Conservation (phyloP, 2,329 filamentous ascomycete species). For the Emergomyces orientalis region DNA sequence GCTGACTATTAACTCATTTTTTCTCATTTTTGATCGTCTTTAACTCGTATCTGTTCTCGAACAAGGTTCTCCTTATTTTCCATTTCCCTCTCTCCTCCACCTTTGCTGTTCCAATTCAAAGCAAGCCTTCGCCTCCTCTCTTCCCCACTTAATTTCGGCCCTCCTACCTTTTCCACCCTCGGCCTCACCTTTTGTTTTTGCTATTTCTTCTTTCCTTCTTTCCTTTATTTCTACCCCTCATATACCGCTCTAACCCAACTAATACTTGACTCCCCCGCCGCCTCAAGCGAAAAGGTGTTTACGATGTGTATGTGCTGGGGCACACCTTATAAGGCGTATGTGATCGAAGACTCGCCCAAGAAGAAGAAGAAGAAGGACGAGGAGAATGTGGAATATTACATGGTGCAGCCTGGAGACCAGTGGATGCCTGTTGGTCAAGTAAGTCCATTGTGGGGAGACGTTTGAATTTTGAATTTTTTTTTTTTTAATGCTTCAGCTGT, state of each 20-base stretch:
- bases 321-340: conserved; percentile 13
- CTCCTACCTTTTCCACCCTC: neutral
- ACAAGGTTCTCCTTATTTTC: neutral
- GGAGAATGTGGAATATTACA: neutral
- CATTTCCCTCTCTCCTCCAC: no score
- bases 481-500: neutral
- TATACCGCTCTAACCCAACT: no score
- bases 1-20: neutral
- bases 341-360: conserved; percentile 15
- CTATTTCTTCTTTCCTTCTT: neutral
- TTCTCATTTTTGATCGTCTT: neutral
- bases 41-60: neutral
- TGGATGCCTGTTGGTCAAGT: neutral
- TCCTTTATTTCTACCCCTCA: neutral
- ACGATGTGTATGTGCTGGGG: conserved; percentile 13
- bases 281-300: neutral
- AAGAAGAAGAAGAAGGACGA: conserved; percentile 11
- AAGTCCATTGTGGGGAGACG: neutral
- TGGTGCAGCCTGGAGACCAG: neutral
- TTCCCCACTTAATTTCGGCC: neutral
- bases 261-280: neutral
- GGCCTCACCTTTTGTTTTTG: neutral
- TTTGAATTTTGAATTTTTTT: neutral
- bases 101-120: no score
- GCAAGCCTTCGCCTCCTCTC: no score